Evolutionary conservation across 1,284 basidiomycete species (phyloP), one percentile per base, ranked within the genome.

Genomic region (Papiliotrema nemorosa): DNA sequence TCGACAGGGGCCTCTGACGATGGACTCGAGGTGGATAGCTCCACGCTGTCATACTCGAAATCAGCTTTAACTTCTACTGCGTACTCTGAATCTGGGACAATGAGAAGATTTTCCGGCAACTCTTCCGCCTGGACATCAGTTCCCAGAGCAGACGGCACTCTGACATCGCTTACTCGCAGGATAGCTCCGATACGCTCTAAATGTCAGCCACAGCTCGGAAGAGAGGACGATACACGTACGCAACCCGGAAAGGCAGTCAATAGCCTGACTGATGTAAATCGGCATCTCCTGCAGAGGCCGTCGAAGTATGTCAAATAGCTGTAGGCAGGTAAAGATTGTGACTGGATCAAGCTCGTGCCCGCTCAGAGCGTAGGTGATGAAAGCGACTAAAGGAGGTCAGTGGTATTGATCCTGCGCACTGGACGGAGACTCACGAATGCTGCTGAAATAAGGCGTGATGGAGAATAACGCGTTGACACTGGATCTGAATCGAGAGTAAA

Each of bases 401-500:
- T n/a, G n/a, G n/a, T n/a, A n/a, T n/a, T n/a, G n/a, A n/a, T n/a
- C n/a, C n/a, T n/a, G n/a, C n/a, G n/a, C n/a, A n/a, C n/a, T n/a
- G n/a, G n/a, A n/a, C n/a, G n/a, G n/a, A n/a, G n/a, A n/a, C n/a
- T n/a, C n/a, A n/a, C n/a, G n/a, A n/a, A n/a, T n/a, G n/a, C n/a
- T n/a, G 16, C 31, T 33, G 31, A 16, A 33, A 33, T 9, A 33
- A 33, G 10, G 16, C 16, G 16, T 16, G 16, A 33, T 33, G 31
- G 16, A 33, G 41, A 43, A 43, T 3, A 40, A 6, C 6, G 38
- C n/a, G 21, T 43, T 56, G 60, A 70, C 62, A n/a, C 48, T 55
- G 1, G 63, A 54, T 13, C 61, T 44, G 26, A n/a, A n/a, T n/a
- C n/a, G n/a, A n/a, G n/a, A n/a, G n/a, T n/a, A 54, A 56, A 10